Percentiles rank a stretch among this genome's conserved stretches.
phyloP scores from a whole-genome alignment of 371 early-diverging fungal species.

The Mucor circinelloides region DNA sequence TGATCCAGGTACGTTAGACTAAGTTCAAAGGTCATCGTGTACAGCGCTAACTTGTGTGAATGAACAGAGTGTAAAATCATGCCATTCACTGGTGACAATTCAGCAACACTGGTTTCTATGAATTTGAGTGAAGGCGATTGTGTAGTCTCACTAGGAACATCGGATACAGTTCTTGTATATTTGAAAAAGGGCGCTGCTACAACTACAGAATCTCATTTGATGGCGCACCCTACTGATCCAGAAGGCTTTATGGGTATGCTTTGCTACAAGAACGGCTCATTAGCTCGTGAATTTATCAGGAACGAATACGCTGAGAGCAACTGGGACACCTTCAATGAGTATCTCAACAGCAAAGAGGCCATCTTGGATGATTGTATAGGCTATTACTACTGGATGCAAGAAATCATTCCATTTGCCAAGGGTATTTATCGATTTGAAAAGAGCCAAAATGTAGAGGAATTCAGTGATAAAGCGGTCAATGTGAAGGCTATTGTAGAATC shows the following conservation, averaged over 20 bases:
- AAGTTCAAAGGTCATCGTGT: background rate
- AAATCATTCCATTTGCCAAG: slow-evolving; percentile 76
- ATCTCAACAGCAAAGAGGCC: slow-evolving; percentile 29
- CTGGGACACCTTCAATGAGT: slow-evolving; percentile 65
- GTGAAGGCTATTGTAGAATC: slow-evolving; percentile 74
- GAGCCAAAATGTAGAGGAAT: slow-evolving; percentile 53
- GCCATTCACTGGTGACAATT: slow-evolving; percentile 87
- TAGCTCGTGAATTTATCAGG: slow-evolving; percentile 75
- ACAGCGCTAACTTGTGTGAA: background rate
- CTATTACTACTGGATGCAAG: slow-evolving; percentile 74
- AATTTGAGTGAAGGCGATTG: slow-evolving; percentile 59
- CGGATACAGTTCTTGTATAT: slow-evolving; percentile 76
- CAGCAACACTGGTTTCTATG: slow-evolving; percentile 72
- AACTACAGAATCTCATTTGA: slow-evolving; percentile 60
- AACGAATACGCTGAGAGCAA: slow-evolving; percentile 50
- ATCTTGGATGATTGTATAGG: slow-evolving; percentile 44
- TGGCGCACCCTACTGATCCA: slow-evolving; percentile 72
- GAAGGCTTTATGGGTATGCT: slow-evolving; percentile 74
- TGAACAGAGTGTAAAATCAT: slow-evolving; percentile 60
- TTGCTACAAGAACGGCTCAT: slow-evolving; percentile 84
- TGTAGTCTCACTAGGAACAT: slow-evolving; percentile 79
- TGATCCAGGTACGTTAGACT: slow-evolving; percentile 41
- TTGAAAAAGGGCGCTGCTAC: slow-evolving; percentile 53
- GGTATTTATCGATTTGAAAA: slow-evolving; percentile 70
- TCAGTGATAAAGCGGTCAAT: slow-evolving; percentile 43